Conservation (phyloP, 176 grass and related monocot genomes). For the Musa itinerans region DNA sequence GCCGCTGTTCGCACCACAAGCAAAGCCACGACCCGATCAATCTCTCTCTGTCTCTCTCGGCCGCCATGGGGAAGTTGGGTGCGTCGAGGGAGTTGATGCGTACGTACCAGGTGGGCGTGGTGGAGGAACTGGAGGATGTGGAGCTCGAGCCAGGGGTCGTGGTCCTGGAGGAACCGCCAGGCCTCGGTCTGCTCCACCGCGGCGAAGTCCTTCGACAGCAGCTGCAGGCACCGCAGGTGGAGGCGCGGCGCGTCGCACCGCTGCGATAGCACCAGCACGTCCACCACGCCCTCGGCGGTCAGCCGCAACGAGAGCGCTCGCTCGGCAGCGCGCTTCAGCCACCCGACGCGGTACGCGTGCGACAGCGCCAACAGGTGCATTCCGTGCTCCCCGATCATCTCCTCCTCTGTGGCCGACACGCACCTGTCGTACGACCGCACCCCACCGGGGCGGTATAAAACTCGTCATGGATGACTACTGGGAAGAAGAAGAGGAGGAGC, state of each 20-base stretch:
- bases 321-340: slow-evolving; percentile 63
- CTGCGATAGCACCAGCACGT: slow-evolving; percentile 54
- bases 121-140: slow-evolving; percentile 53
- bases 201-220: slow-evolving; percentile 61
- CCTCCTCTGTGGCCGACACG: slow-evolving; percentile 16
- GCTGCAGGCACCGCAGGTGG: slow-evolving; percentile 47
- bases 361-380: slow-evolving; percentile 58
- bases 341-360: slow-evolving; percentile 57
- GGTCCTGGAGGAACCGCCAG: slow-evolving; percentile 60
- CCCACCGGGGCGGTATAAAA: too few species aligned
- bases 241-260: slow-evolving; percentile 62
- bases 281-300: slow-evolving; percentile 47
- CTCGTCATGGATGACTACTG: too few species aligned
- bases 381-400: slow-evolving; percentile 31
- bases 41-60: too few species aligned
- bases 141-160: slow-evolving; percentile 90
- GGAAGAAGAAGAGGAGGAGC: too few species aligned
- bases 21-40: too few species aligned
- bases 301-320: slow-evolving; percentile 38
- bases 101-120: slow-evolving; percentile 54
- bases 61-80: too few species aligned
- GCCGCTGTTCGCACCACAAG: slow-evolving; percentile 26
- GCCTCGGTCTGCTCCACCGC: slow-evolving; percentile 66
- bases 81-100: too few species aligned
- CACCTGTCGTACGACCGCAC: neutral